Conservation (phyloP, 257 asterid genomes). For the Solanum tacnaense region DNA sequence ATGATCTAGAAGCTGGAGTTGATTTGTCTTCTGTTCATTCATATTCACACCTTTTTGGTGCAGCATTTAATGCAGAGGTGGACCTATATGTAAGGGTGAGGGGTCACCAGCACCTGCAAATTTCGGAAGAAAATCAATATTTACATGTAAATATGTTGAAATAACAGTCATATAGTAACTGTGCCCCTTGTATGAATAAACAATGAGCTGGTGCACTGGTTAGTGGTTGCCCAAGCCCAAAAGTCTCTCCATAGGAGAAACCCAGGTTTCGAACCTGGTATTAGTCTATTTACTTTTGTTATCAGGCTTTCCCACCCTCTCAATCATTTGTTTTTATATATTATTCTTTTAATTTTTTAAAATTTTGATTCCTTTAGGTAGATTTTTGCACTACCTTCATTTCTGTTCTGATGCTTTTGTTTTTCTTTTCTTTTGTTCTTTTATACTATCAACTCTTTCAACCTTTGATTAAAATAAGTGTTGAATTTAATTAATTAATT, state of each 20-base stretch:
- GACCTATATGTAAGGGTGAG: not conserved
- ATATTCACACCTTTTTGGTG: not conserved
- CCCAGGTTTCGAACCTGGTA: not conserved
- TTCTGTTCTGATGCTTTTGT: not conserved
- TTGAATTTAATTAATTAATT: not conserved
- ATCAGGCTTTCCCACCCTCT: not conserved
- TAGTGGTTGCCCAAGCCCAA: not conserved
- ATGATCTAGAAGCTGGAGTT: not conserved
- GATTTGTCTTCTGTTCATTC: not conserved
- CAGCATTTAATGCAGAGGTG: not conserved
- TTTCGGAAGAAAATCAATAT: not conserved
- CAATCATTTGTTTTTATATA: not conserved
- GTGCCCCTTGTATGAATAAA: not conserved
- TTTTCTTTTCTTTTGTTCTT: not conserved
- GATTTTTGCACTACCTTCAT: not conserved
- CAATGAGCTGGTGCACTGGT: not conserved
- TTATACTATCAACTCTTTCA: not conserved
- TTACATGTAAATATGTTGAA: not conserved
- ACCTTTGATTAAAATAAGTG: not conserved
- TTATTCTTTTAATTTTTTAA: not conserved
- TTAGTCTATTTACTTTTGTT: not conserved
- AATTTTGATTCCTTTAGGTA: not conserved
- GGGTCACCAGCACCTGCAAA: not conserved
- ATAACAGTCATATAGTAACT: not conserved
- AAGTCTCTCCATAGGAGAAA: not conserved